Evolutionary conservation across 495 filamentous ascomycete species (phyloP).

Genomic region (Daldinia decipiens): DNA sequence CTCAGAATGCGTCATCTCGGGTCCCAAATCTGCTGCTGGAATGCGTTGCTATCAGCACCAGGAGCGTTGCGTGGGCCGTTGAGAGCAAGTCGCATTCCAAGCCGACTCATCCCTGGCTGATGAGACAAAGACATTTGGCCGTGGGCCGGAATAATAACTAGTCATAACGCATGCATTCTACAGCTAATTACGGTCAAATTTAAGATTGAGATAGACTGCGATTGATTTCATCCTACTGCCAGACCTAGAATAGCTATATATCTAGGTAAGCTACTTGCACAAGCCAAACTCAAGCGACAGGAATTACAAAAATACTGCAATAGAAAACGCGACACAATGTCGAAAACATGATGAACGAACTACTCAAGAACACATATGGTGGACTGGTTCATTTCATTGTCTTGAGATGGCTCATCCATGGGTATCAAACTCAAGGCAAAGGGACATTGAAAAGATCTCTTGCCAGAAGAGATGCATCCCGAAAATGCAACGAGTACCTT

Average conservation of each 20-base stretch:
- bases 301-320: neutral
- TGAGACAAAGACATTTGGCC: conserved; percentile 22
- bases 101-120: conserved; percentile 8
- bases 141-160: neutral
- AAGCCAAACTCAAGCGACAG: neutral
- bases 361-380: neutral
- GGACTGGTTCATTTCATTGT: conserved; percentile 26
- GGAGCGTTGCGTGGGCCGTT: neutral
- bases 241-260: neutral
- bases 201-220: neutral
- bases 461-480: conserved; percentile 41
- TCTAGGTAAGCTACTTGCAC: neutral
- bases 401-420: conserved; percentile 33
- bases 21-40: conserved; percentile 22
- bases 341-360: neutral
- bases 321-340: neutral
- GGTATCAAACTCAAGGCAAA: conserved; percentile 25
- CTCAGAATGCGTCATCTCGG: conserved; percentile 38
- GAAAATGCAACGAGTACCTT: conserved; percentile 35
- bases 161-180: neutral
- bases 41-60: conserved; percentile 40
- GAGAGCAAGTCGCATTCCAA: conserved; percentile 40
- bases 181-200: neutral
- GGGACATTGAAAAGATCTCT: conserved; percentile 31
- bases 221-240: neutral